Percentiles rank a stretch among this genome's conserved stretches.
phyloP scores from a whole-genome alignment of 2,329 filamentous ascomycete species.

The Fusarium brevicatenulatum region DNA sequence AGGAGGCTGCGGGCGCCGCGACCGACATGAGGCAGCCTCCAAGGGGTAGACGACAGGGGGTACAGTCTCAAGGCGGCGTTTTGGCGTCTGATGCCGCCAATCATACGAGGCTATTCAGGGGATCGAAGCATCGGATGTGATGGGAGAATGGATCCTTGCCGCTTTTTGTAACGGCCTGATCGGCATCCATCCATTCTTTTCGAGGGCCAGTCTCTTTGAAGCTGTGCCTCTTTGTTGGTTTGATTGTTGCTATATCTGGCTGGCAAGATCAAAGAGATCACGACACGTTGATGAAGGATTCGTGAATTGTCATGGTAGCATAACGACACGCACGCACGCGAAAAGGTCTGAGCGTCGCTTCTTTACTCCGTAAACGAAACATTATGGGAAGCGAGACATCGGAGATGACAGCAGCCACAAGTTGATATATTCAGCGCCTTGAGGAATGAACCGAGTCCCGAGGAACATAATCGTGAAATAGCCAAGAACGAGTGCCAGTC shows the following conservation, averaged over 20 bases:
- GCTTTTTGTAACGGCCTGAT: slow-evolving; percentile 41
- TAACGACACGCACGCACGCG: not conserved
- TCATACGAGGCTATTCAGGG: slow-evolving; percentile 37
- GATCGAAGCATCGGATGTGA: slow-evolving; percentile 34
- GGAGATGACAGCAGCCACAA: slow-evolving; percentile 20
- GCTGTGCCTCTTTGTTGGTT: slow-evolving; percentile 22
- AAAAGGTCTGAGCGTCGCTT: not conserved
- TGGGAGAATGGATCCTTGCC: slow-evolving; percentile 36
- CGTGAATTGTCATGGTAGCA: slow-evolving; percentile 7
- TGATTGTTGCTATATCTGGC: slow-evolving; percentile 23
- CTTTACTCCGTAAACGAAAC: slow-evolving; percentile 29
- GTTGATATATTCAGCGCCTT: not conserved
- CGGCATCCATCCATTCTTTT: slow-evolving; percentile 30
- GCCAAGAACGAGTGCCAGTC: slow-evolving; percentile 12
- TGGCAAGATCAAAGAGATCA: slow-evolving; percentile 18
- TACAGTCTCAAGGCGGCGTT: slow-evolving; percentile 31
- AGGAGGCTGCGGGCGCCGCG: slow-evolving; percentile 39
- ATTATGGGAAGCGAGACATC: slow-evolving; percentile 31
- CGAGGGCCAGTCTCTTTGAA: slow-evolving; percentile 16
- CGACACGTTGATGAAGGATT: slow-evolving; percentile 23
- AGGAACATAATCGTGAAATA: slow-evolving; percentile 14
- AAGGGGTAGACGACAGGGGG: slow-evolving; percentile 31
- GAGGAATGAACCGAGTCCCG: slow-evolving; percentile 29
- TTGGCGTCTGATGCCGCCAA: slow-evolving; percentile 40
- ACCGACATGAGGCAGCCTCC: slow-evolving; percentile 34